These are phyloP conservation scores for Sodiomyces alkalinus DNA, from an alignment of 2,329 filamentous ascomycete genomes.

Conservation along the genomic window DNA sequence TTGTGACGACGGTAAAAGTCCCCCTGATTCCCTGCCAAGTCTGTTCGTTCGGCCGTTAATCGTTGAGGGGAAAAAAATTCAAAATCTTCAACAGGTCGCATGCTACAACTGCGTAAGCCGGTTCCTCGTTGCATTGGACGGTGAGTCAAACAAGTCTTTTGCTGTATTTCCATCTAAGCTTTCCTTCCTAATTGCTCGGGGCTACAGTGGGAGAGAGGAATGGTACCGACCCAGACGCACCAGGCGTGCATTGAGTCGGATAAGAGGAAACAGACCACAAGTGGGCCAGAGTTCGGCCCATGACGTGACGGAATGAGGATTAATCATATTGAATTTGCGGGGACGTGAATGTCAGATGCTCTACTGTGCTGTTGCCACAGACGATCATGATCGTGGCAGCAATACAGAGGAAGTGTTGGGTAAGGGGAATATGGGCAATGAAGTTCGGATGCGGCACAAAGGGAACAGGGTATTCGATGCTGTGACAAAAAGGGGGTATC, in stretches of 20 bases:
- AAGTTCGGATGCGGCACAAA: too few species aligned
- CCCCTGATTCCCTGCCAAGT: neutral
- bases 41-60: too few species aligned
- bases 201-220: constrained; percentile 41
- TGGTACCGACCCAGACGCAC: constrained; percentile 28
- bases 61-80: too few species aligned
- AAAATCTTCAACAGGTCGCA: constrained; percentile 40
- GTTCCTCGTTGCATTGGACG: constrained; percentile 70
- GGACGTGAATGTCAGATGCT: too few species aligned
- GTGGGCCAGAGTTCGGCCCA: too few species aligned
- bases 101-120: constrained; percentile 77
- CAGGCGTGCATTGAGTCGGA: constrained; percentile 15
- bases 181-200: constrained; percentile 7
- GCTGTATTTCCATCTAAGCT: too few species aligned
- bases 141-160: constrained; percentile 34
- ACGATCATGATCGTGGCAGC: too few species aligned
- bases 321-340: too few species aligned
- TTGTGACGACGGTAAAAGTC: constrained; percentile 52
- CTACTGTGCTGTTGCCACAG: too few species aligned
- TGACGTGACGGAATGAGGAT: too few species aligned
- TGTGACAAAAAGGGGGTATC: constrained; percentile 22
- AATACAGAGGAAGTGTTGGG: too few species aligned
- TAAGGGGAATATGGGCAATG: too few species aligned
- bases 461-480: constrained; percentile 7
- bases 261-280: neutral